phyloP scores from a whole-genome alignment of 2,329 filamentous ascomycete genomes.

The Neodidymelliopsis sp. region DNA sequence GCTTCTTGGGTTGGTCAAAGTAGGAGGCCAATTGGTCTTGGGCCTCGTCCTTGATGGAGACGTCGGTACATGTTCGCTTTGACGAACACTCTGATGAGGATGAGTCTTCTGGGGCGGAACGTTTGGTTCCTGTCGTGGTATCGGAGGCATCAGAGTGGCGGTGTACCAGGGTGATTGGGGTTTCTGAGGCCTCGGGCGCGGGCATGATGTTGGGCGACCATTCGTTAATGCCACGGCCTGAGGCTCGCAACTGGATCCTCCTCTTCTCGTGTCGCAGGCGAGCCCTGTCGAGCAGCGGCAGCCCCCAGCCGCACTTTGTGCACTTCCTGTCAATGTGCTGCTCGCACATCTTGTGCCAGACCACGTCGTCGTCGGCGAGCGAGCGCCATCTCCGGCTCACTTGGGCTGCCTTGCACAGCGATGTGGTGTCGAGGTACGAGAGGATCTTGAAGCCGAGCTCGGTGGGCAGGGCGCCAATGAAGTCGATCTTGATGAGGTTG shows the following conservation, averaged over 20 bases:
- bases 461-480: conserved; percentile 83
- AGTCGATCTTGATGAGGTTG: conserved; percentile 97
- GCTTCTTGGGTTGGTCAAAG: conserved; percentile 57
- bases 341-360: conserved; percentile 98
- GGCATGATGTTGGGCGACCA: conserved; percentile 61
- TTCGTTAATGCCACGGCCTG: conserved; percentile 63
- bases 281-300: conserved; percentile 89
- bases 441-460: conserved; percentile 95
- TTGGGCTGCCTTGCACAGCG: conserved; percentile 93
- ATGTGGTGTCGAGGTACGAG: conserved; percentile 90
- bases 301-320: conserved; percentile 92
- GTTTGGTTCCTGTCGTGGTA: conserved; percentile 35
- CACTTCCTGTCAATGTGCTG: conserved; percentile 95
- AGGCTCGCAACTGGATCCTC: conserved; percentile 76
- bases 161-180: conserved; percentile 20
- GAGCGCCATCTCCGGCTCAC: conserved; percentile 88
- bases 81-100: conserved; percentile 33
- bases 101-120: conserved; percentile 34
- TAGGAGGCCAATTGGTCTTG: conserved; percentile 53
- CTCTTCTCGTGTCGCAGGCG: conserved; percentile 85
- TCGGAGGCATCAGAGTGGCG: conserved; percentile 24
- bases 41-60: conserved; percentile 15
- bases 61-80: conserved; percentile 47
- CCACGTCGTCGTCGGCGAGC: conserved; percentile 94
- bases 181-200: conserved; percentile 46